A percentile compares a stretch with the other conserved stretches of the same genome.
Conservation (phyloP, 495 filamentous ascomycete genomes). For the Aspergillus indologenus region DNA sequence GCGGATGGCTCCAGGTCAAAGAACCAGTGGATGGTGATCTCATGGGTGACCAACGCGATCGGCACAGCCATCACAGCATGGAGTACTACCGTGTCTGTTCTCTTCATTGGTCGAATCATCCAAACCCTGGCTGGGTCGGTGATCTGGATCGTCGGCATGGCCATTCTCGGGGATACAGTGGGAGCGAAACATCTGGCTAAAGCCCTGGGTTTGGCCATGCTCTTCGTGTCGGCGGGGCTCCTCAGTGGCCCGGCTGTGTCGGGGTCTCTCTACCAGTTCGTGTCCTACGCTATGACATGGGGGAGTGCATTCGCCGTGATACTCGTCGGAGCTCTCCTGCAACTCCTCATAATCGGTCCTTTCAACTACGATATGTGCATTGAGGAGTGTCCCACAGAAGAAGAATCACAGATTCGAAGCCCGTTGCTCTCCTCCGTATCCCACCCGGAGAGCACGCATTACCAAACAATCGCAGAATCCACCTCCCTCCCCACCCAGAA, state of each 20-base stretch:
- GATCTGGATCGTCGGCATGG: constrained; percentile 18
- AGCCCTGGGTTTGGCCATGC: constrained; percentile 6
- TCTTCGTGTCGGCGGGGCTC: constrained; percentile 13
- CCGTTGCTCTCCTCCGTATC: too few species aligned
- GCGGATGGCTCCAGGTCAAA: constrained; percentile 12
- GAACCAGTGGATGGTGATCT: constrained; percentile 5
- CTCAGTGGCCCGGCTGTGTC: constrained; percentile 15
- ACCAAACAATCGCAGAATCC: too few species aligned
- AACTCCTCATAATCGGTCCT: constrained; percentile 2
- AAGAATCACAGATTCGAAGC: too few species aligned
- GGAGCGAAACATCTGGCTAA: constrained; percentile 14
- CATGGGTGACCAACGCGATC: constrained; percentile 5
- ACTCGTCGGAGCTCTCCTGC: constrained; percentile 12
- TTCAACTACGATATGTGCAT: too few species aligned
- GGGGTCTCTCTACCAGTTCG: constrained; percentile 13
- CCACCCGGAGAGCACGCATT: too few species aligned
- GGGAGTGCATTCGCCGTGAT: constrained; percentile 17
- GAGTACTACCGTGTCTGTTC: background rate
- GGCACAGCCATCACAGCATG: constrained; percentile 3
- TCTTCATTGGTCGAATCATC: constrained; percentile 17
- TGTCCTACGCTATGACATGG: constrained; percentile 21
- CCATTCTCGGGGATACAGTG: constrained; percentile 16
- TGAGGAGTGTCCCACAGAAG: too few species aligned
- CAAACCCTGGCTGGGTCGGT: constrained; percentile 13
- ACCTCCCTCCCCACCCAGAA: too few species aligned